Evolutionary conservation across 108 stramenopile species (phyloP).

Genomic region (Nannochloropsis salina): DNA sequence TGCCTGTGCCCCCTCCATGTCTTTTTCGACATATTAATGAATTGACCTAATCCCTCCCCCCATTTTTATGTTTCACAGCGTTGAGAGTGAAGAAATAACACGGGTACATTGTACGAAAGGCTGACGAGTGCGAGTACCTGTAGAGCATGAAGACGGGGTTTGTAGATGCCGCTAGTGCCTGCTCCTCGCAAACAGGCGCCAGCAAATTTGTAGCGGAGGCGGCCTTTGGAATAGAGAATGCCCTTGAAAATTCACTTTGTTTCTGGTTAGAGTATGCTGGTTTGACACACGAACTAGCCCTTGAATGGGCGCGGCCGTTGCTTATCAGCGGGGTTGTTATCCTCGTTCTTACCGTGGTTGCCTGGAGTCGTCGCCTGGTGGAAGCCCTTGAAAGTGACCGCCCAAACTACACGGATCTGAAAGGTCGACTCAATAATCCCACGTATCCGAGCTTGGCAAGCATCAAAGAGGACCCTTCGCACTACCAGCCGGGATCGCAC

Average conservation of each 20-base stretch:
- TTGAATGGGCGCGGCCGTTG: slow-evolving; percentile 4
- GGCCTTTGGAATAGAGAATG: not conserved
- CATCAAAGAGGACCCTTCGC: not conserved
- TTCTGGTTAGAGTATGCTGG: not conserved
- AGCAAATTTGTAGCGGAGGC: not conserved
- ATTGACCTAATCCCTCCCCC: too few relatives aligned
- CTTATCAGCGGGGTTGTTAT: not conserved
- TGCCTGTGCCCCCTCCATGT: too few relatives aligned
- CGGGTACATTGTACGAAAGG: too few relatives aligned
- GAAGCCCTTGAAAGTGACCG: not conserved
- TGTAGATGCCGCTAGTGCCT: not conserved
- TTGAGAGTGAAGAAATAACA: too few relatives aligned
- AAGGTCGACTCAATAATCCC: not conserved
- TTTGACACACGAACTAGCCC: not conserved
- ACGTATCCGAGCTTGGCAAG: not conserved
- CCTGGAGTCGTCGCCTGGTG: slow-evolving; percentile 47
- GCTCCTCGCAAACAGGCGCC: not conserved
- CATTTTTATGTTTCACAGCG: too few relatives aligned
- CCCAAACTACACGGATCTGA: not conserved
- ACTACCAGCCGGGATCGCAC: too few relatives aligned
- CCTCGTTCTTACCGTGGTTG: not conserved
- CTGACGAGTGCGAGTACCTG: too few relatives aligned
- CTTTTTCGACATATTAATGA: too few relatives aligned
- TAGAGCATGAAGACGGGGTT: too few relatives aligned
- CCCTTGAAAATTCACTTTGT: not conserved